Evolutionary conservation across 345 rosid genomes (phyloP).

Genomic region (Brassica rapa): DNA sequence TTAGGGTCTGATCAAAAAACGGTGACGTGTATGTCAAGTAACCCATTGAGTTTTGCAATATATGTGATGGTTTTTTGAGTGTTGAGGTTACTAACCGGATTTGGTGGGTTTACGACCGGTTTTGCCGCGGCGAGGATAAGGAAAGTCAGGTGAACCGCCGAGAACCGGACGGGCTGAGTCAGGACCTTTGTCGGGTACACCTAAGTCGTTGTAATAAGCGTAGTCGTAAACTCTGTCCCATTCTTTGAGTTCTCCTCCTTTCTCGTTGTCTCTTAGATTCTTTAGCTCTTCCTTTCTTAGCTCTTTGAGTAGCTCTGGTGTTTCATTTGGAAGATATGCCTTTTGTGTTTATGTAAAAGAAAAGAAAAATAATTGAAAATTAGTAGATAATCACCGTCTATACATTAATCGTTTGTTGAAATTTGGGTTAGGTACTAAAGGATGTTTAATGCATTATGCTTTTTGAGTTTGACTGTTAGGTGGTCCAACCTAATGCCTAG

Average conservation of each 20-base stretch:
- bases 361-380: neutral
- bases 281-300: constrained; percentile 72
- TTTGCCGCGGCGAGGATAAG: constrained; percentile 88
- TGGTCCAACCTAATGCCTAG: neutral
- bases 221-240: constrained; percentile 98
- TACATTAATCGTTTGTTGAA: neutral
- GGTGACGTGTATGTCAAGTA: constrained; percentile 12
- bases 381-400: neutral
- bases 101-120: constrained; percentile 74
- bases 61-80: too few species aligned
- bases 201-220: constrained; percentile 83
- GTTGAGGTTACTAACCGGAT: constrained; percentile 49
- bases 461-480: neutral
- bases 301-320: constrained; percentile 64
- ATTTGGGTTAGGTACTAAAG: neutral
- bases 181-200: constrained; percentile 69
- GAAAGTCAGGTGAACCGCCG: constrained; percentile 65
- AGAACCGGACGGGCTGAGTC: constrained; percentile 63
- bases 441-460: constrained; percentile 6
- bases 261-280: constrained; percentile 66
- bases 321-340: constrained; percentile 84
- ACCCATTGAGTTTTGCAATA: constrained; percentile 5
- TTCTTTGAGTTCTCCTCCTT: constrained; percentile 56
- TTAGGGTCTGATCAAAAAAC: constrained; percentile 56
- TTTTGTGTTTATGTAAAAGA: constrained; percentile 16